Evolutionary conservation across 208 protist genomes (phyloP), one percentile per base, ranked within the genome.

Genomic region (Crithidia mellificae): DNA sequence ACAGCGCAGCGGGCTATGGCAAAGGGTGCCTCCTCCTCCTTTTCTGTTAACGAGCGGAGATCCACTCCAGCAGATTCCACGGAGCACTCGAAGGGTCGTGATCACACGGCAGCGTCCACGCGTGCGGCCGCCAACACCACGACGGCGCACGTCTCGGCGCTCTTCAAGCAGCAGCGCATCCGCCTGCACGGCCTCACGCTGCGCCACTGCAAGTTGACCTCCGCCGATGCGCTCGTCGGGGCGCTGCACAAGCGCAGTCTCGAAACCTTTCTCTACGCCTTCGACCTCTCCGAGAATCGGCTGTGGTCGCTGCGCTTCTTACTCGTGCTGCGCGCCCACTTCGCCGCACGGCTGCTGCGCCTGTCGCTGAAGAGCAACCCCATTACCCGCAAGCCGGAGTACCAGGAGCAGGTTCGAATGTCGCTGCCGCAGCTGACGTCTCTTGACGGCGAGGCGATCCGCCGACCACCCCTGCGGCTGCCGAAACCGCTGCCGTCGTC

Each of bases 311-410:
- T 95, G 67, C 87, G 90, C 17, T 93, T 93, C 65, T 65, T 95
- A 22, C 92, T 93, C 46, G 44, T 72, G 0, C 80, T 95, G 38
- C 83, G 87, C 12, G 72, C 81, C 24, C 70, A 95, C 72, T 92
- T 86, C 61, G 67, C 74, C 5, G 70, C 83, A n/a, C 84, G 84
- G 0, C 67, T 95, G 58, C 72, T 95, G 55, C 86, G 87, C 11
- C 81, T 95, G 8, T 92, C 84, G 12, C 72, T 95, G 19, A 54
- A 47, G 15, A 74, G 78, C 62, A 95, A 95, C 63, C 81, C 78
- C 47, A 95, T 95, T 63, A 95, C 90, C 6, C 80, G 77, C 27
- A 95, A 95, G 72, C 90, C 90, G 5, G 87, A 93, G 62, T 95
- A 95, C 64, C 81, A 87, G 57, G 90, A 91, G 59, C 90, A 95